Evolutionary conservation across 371 early-diverging fungal genomes (phyloP).

Genomic region (Mucor lusitanicus): DNA sequence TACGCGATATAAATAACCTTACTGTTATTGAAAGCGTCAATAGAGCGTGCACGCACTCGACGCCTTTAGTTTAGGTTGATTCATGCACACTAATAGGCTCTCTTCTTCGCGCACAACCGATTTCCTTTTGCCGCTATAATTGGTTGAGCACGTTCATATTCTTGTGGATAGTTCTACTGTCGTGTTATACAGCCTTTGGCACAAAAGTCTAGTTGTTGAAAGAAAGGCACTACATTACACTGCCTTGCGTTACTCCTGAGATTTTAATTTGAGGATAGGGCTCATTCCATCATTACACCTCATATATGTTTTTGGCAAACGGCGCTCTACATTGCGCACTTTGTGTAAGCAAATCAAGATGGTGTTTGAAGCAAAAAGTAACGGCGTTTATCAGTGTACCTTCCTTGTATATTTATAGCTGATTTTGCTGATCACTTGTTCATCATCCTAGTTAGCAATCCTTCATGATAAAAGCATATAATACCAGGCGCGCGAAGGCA

Average conservation of each 20-base stretch:
- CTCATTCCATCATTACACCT: neutral
- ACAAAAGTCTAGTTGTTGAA: too few species aligned
- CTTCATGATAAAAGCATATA: too few species aligned
- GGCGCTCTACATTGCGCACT: neutral
- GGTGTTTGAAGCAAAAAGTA: neutral
- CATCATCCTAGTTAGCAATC: neutral
- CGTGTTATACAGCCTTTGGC: neutral
- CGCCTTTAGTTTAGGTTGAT: neutral
- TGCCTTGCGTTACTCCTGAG: neutral
- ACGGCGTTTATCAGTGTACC: neutral
- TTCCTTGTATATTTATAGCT: neutral
- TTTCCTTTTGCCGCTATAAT: neutral
- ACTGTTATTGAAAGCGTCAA: neutral
- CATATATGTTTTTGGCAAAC: neutral
- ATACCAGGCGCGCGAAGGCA: neutral
- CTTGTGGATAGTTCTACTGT: neutral
- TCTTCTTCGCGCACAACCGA: neutral
- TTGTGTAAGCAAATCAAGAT: neutral
- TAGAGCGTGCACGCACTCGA: neutral
- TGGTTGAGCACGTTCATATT: neutral
- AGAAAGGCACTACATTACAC: too few species aligned
- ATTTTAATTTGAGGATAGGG: neutral
- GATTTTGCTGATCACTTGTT: neutral
- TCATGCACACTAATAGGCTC: neutral
- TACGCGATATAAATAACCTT: neutral